phyloP scores from a whole-genome alignment of 2,329 filamentous ascomycete genomes.

The Cladorrhinum sp. region DNA sequence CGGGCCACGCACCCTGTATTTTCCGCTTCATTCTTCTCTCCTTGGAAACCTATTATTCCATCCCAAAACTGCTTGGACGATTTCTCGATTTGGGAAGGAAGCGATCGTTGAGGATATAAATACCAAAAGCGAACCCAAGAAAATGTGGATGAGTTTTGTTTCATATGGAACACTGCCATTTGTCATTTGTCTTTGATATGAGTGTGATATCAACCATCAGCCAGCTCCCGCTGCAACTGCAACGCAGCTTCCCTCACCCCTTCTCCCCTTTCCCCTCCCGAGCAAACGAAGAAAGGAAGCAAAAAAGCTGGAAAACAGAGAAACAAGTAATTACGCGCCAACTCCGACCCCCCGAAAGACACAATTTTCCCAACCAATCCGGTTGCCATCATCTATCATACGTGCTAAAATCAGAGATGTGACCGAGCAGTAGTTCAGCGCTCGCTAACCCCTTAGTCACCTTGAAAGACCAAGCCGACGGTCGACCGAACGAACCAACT shows the following conservation, averaged over 20 bases:
- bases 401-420: slow-evolving; percentile 27
- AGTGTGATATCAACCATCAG: slow-evolving; percentile 13
- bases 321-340: slow-evolving; percentile 23
- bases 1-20: slow-evolving; percentile 25
- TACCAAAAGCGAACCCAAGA: background rate
- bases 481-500: background rate
- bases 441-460: background rate
- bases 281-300: slow-evolving; percentile 16
- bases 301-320: slow-evolving; percentile 18
- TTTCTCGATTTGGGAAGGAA: background rate
- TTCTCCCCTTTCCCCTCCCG: background rate
- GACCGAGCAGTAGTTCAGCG: slow-evolving; percentile 25
- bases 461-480: background rate
- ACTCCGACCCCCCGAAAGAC: slow-evolving; percentile 26
- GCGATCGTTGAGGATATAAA: background rate
- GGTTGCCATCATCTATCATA: slow-evolving; percentile 26
- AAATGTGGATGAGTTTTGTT: slow-evolving; percentile 6
- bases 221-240: slow-evolving; percentile 12
- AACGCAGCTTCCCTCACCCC: background rate
- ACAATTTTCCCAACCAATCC: slow-evolving; percentile 25
- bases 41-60: slow-evolving; percentile 2
- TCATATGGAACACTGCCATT: slow-evolving; percentile 3
- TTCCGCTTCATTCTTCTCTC: slow-evolving; percentile 17
- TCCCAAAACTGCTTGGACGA: slow-evolving; percentile 1
- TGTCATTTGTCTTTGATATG: slow-evolving; percentile 5